Percentiles rank a stretch among this genome's conserved stretches.
Conservation (phyloP, 129 eudicot species). For the Centaurea solstitialis region DNA sequence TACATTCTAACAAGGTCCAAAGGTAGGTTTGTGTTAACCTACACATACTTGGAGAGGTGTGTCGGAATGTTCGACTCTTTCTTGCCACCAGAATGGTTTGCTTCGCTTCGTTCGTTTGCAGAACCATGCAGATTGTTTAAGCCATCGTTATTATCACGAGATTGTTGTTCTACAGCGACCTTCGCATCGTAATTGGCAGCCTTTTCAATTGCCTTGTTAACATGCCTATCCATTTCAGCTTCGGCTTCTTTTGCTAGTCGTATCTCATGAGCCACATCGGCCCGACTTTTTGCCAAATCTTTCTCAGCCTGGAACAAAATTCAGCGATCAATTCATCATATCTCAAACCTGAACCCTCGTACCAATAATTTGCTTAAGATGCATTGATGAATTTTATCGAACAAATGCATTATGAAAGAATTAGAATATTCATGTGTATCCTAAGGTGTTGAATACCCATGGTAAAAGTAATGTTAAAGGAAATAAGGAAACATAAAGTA, state of each 20-base stretch:
- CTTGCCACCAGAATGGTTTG: constrained; percentile 15
- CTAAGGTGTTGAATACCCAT: too few relatives aligned
- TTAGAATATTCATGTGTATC: background rate
- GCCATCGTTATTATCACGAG: background rate
- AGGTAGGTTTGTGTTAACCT: background rate
- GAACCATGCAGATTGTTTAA: background rate
- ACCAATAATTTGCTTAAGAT: background rate
- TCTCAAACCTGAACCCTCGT: background rate
- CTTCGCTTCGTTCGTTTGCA: background rate
- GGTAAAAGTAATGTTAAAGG: too few relatives aligned
- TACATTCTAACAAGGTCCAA: background rate
- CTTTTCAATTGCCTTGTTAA: constrained; percentile 68
- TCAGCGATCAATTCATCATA: background rate
- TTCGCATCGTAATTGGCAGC: constrained; percentile 48
- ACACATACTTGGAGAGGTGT: constrained; percentile 32
- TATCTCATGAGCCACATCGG: constrained; percentile 74
- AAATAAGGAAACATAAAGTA: too few relatives aligned
- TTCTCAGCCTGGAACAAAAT: constrained; percentile 44
- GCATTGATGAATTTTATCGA: background rate
- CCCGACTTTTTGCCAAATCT: constrained; percentile 54
- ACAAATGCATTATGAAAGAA: background rate
- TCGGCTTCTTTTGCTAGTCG: constrained; percentile 77
- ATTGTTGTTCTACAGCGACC: constrained; percentile 11
- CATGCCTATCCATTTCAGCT: constrained; percentile 72
- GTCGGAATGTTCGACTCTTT: constrained; percentile 27